Conservation (phyloP, 148 eudicot species). For the Rhododendron kiyosumense region DNA sequence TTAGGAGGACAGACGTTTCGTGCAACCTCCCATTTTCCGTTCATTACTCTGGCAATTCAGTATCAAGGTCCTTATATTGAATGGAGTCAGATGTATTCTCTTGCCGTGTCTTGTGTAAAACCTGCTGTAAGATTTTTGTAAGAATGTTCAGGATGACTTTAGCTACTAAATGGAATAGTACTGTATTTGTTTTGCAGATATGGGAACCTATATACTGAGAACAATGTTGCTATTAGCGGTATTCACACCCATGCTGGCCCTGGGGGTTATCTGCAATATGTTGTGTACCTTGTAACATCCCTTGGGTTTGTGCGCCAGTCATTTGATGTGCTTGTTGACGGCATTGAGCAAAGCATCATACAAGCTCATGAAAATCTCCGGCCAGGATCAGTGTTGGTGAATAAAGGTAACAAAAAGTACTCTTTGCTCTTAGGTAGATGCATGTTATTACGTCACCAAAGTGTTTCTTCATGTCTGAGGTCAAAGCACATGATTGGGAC, state of each 20-base stretch:
- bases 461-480: constrained; percentile 6
- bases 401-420: constrained; percentile 52
- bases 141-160: not conserved
- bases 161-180: not conserved
- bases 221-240: constrained; percentile 96
- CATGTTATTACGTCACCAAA: not conserved
- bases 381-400: constrained; percentile 80
- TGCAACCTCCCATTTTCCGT: not conserved
- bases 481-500: not conserved
- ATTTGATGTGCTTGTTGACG: constrained; percentile 82
- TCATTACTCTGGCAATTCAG: not conserved
- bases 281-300: constrained; percentile 84
- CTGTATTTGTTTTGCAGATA: constrained; percentile 45
- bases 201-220: constrained; percentile 76
- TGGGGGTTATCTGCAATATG: constrained; percentile 93
- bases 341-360: constrained; percentile 82
- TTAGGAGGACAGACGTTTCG: not conserved
- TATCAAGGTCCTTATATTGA: constrained; percentile 3
- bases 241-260: constrained; percentile 99
- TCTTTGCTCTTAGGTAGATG: not conserved
- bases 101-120: not conserved
- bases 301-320: constrained; percentile 93
- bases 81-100: not conserved
- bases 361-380: constrained; percentile 83
- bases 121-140: not conserved